A percentile compares a stretch with the other conserved stretches of the same genome.
phyloP scores from a whole-genome alignment of 345 rosid genomes.

The Aurinia saxatilis region DNA sequence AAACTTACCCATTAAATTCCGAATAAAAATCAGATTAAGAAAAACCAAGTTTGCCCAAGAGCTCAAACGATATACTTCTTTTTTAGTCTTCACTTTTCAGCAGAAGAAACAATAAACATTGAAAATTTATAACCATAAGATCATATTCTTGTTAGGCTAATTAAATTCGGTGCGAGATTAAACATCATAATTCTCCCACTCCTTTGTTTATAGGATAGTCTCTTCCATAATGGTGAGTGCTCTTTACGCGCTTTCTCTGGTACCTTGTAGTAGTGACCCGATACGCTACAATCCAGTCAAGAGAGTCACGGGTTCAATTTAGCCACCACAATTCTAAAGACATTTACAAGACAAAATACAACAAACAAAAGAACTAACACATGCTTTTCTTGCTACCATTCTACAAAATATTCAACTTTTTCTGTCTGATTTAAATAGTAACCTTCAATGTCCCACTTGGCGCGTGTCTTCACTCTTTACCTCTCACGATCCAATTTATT shows the following conservation, averaged over 20 bases:
- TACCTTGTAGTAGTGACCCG: not conserved
- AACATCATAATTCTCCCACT: not conserved
- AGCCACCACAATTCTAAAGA: slow-evolving; percentile 20
- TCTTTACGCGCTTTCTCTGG: slow-evolving; percentile 2
- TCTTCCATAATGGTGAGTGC: not conserved
- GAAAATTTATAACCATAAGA: not conserved
- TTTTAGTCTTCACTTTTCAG: too few relatives aligned
- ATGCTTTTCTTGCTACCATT: not conserved
- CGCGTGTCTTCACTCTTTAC: slow-evolving; percentile 7
- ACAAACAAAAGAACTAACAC: not conserved
- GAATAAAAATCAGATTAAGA: too few relatives aligned
- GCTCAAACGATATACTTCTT: too few relatives aligned
- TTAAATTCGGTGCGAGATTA: not conserved
- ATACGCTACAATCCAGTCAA: not conserved
- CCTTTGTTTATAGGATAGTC: not conserved
- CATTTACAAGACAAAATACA: not conserved
- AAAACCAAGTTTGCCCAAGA: too few relatives aligned
- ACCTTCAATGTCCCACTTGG: too few relatives aligned
- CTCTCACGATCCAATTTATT: not conserved
- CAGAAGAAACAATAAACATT: not conserved
- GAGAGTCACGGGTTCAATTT: slow-evolving; percentile 23
- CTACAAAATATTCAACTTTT: not conserved
- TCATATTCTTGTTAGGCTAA: too few relatives aligned
- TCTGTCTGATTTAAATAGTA: not conserved
- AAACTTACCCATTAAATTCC: too few relatives aligned